A percentile compares a stretch with the other conserved stretches of the same genome.
Conservation (phyloP, 768 basidiomycete species). For the Neoboletus subvelutipes region DNA sequence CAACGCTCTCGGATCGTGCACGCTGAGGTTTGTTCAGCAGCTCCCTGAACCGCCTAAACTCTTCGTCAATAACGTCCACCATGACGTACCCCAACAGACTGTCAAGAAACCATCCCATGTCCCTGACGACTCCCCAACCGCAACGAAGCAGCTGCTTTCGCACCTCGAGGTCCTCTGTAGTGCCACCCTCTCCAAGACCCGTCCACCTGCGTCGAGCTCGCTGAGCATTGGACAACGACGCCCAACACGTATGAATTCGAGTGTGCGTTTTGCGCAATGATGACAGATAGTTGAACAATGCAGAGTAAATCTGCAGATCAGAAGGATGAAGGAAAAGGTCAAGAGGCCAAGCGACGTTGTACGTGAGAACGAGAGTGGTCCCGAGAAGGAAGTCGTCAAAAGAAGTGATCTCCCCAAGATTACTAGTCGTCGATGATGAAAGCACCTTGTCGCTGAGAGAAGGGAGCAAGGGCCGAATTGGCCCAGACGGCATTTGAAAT, state of each 20-base stretch:
- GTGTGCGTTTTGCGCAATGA: constrained; percentile 83
- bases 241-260: constrained; percentile 79
- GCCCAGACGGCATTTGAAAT: constrained; percentile 78
- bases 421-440: constrained; percentile 42
- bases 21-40: constrained; percentile 39
- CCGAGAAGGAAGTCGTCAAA: constrained; percentile 81
- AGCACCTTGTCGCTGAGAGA: constrained; percentile 49
- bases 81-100: constrained; percentile 80
- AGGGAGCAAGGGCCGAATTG: constrained; percentile 77
- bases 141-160: constrained; percentile 68
- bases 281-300: constrained; percentile 79
- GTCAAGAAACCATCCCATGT: constrained; percentile 93
- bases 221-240: constrained; percentile 81
- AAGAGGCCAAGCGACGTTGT: constrained; percentile 80
- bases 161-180: constrained; percentile 62
- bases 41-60: constrained; percentile 71
- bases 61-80: constrained; percentile 87
- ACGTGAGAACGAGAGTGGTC: constrained; percentile 68
- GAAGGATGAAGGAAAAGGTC: constrained; percentile 82
- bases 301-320: constrained; percentile 72
- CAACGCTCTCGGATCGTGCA: constrained; percentile 21
- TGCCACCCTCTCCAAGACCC: constrained; percentile 83
- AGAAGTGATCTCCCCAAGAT: constrained; percentile 41
- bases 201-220: constrained; percentile 85
- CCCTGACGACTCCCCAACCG: constrained; percentile 83